phyloP scores from a whole-genome alignment of 176 grass and related monocot genomes.

The Hsuehochloa calcarea region DNA sequence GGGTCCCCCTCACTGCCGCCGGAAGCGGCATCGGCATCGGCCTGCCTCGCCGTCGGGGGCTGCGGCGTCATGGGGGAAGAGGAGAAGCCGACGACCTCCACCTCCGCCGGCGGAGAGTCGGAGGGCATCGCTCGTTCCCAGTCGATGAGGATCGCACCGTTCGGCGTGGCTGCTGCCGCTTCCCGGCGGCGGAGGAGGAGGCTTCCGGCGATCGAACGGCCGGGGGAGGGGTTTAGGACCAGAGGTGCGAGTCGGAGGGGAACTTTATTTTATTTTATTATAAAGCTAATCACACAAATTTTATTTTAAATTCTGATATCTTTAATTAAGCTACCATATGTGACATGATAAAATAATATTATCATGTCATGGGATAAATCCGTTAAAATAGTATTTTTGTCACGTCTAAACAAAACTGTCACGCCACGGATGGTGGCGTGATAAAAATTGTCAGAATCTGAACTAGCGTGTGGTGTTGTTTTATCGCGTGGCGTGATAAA shows the following conservation, averaged over 20 bases:
- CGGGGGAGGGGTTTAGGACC: conserved; percentile 16
- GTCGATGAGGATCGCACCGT: conserved; percentile 1
- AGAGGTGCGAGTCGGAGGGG: background rate
- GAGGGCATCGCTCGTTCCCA: background rate
- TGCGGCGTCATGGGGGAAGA: background rate
- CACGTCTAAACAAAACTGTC: too few relatives aligned
- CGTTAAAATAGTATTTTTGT: too few relatives aligned
- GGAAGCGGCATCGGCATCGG: background rate
- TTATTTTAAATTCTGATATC: too few relatives aligned
- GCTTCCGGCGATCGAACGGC: background rate
- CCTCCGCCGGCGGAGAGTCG: background rate
- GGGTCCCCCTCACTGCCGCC: background rate
- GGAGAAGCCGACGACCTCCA: background rate
- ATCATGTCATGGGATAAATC: too few relatives aligned
- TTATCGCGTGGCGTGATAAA: too few relatives aligned
- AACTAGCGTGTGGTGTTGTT: too few relatives aligned
- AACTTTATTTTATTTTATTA: too few relatives aligned
- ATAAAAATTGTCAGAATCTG: too few relatives aligned
- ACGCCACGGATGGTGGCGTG: too few relatives aligned
- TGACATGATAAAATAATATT: too few relatives aligned
- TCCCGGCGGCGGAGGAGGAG: background rate
- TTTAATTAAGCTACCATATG: too few relatives aligned
- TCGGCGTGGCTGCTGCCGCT: background rate
- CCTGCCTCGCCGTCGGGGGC: background rate
- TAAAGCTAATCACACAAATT: too few relatives aligned